Evolutionary conservation across 2,329 filamentous ascomycete species (phyloP).

Genomic region (Epichloe gansuensis): DNA sequence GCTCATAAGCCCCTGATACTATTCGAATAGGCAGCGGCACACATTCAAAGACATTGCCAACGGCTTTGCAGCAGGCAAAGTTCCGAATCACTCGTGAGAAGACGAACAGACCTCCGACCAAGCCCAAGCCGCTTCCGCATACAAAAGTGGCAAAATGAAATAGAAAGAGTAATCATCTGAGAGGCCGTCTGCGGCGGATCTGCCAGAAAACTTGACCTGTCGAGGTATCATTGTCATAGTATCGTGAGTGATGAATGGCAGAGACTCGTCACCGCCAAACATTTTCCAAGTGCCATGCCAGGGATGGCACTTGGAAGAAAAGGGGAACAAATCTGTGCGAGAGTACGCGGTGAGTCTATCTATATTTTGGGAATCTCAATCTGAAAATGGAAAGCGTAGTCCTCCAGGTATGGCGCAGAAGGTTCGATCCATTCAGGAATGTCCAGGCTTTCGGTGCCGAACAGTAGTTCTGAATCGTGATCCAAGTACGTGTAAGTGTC

Average conservation of each 20-base stretch:
- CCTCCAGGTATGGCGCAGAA: constrained; percentile 5
- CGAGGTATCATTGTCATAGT: constrained; percentile 3
- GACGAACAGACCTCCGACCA: neutral
- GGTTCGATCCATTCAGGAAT: constrained; percentile 7
- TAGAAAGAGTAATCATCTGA: neutral
- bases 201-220: neutral
- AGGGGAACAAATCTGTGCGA: neutral
- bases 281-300: neutral
- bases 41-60: neutral
- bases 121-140: neutral
- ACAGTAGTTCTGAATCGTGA: constrained; percentile 5
- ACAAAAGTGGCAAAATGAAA: neutral
- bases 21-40: neutral
- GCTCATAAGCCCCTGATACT: neutral
- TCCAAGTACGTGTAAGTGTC: constrained; percentile 7
- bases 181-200: neutral
- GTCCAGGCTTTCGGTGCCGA: constrained; percentile 4
- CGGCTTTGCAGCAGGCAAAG: neutral
- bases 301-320: neutral
- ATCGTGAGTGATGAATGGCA: neutral
- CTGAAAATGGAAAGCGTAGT: constrained; percentile 4
- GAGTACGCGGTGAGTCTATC: neutral
- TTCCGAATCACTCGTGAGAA: neutral
- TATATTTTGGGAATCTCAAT: neutral
- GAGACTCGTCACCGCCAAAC: constrained; percentile 2